phyloP scores from a whole-genome alignment of 2,329 filamentous ascomycete genomes.

The Fusarium sp. region DNA sequence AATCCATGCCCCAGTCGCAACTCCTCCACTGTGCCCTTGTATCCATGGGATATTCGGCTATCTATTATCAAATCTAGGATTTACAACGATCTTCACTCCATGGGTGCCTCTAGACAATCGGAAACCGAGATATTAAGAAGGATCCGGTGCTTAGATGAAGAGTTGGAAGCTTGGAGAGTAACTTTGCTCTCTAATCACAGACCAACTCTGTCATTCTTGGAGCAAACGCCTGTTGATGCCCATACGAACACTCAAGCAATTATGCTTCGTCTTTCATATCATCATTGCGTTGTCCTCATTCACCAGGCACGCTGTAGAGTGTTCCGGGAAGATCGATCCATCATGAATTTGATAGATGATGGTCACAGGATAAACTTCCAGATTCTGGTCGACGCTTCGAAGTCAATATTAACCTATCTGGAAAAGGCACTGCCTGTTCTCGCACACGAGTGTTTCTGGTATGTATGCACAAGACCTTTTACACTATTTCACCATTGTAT shows the following conservation, averaged over 20 bases:
- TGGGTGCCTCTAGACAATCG: not conserved
- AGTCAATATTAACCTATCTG: constrained; percentile 3
- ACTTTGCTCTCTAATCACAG: not conserved
- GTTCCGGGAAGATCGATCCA: accelerated
- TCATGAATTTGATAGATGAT: accelerated
- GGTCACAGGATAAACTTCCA: constrained; percentile 1
- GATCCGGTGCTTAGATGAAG: constrained; percentile 14
- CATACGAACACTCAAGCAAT: constrained; percentile 2
- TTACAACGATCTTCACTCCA: not conserved
- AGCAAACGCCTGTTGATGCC: not conserved
- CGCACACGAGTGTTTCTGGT: constrained; percentile 16
- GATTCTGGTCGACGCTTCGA: not conserved
- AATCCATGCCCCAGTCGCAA: accelerated
- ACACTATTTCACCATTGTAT: accelerated
- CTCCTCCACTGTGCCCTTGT: not conserved
- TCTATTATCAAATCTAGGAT: not conserved
- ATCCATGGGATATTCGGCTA: constrained; percentile 1
- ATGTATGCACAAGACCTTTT: accelerated
- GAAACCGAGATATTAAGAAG: not conserved
- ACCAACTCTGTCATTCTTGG: not conserved
- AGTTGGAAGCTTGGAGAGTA: constrained; percentile 20
- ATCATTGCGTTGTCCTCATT: constrained; percentile 2
- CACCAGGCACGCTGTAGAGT: constrained; percentile 1
- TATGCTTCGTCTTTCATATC: constrained; percentile 7
- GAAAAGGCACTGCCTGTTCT: constrained; percentile 1